Evolutionary conservation across 805 yeast species (phyloP), one percentile per base, ranked within the genome.

Genomic region (Aciculoconidium aculeatum): DNA sequence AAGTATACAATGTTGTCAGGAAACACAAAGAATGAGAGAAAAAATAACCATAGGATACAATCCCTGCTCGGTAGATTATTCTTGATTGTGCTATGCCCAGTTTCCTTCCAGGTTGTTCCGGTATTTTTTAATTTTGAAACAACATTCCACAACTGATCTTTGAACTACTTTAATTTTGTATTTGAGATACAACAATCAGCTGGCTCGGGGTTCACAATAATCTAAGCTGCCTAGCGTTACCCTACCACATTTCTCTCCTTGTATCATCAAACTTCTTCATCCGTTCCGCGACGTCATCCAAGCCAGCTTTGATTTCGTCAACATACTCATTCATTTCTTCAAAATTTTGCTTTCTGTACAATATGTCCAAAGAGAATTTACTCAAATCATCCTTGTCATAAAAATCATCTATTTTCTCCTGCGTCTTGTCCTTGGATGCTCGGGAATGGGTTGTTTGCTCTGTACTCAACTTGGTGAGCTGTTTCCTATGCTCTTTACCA

Each of bases 281-380:
- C n/a, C 64, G 52, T 23, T 61, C 62, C 4, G 77, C 76, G 9
- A 81, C 76, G 7, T 56, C 56, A 16, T 66, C 72, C 22, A 82
- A 60, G 32, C 67, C 64, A 12, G 42, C 49, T 20, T 68, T 61
- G 4, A 80, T 70, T 7, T 63, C 63, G 13, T 63, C 65, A 7
- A 78, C 74, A 20, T 68, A 71, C 15, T 55, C 53, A 32, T 65
- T 64, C 37, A 80, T 59, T 26, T 60, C 65, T 14, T 65, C 70
- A 36, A 80, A 77, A 30, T 74, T 67, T 28, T 65, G 67, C 36
- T 69, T 70, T 29, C 66, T 59, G 41, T 69, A 67, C 7, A 72
- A 47, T 13, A 46, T 32, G 11, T 36, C 32, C n/a, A 32, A 34
- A 3, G 36, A 22, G 8, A 37, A 38, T 17, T 34, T 31, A 22